A percentile compares a stretch with the other conserved stretches of the same genome.
Conservation (phyloP, 1,284 basidiomycete species). For the Peniophora sp. region DNA sequence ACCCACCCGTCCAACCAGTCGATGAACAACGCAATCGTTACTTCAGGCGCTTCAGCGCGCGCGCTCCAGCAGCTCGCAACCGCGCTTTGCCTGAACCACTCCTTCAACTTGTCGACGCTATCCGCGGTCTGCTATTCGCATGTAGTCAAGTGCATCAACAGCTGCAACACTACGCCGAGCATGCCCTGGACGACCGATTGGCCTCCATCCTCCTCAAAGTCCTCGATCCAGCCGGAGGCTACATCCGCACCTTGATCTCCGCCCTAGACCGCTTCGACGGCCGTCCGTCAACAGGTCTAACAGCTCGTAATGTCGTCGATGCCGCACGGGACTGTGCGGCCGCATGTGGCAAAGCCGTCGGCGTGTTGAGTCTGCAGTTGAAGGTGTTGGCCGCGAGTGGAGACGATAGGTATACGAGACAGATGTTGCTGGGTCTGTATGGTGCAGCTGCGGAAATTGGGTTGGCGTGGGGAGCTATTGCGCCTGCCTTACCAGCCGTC, state of each 20-base stretch:
- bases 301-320: constrained; percentile 79
- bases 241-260: constrained; percentile 81
- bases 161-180: constrained; percentile 83
- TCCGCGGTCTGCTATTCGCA: constrained; percentile 89
- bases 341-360: constrained; percentile 82
- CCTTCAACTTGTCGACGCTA: constrained; percentile 75
- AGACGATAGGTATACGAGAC: constrained; percentile 85
- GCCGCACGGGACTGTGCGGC: constrained; percentile 82
- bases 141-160: constrained; percentile 90
- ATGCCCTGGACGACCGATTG: constrained; percentile 83
- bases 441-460: constrained; percentile 88
- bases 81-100: constrained; percentile 72
- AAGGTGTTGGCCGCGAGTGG: constrained; percentile 69
- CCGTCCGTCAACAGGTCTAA: constrained; percentile 45
- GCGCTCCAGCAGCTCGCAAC: constrained; percentile 62
- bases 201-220: constrained; percentile 78
- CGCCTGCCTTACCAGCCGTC: constrained; percentile 67
- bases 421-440: constrained; percentile 83
- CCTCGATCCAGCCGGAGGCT: constrained; percentile 76
- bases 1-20: constrained; percentile 42
- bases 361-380: constrained; percentile 78
- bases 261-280: constrained; percentile 88
- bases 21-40: constrained; percentile 87
- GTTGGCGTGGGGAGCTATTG: constrained; percentile 78
- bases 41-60: constrained; percentile 79